phyloP scores from a whole-genome alignment of 805 yeast species.

The Barnettozyma populi region DNA sequence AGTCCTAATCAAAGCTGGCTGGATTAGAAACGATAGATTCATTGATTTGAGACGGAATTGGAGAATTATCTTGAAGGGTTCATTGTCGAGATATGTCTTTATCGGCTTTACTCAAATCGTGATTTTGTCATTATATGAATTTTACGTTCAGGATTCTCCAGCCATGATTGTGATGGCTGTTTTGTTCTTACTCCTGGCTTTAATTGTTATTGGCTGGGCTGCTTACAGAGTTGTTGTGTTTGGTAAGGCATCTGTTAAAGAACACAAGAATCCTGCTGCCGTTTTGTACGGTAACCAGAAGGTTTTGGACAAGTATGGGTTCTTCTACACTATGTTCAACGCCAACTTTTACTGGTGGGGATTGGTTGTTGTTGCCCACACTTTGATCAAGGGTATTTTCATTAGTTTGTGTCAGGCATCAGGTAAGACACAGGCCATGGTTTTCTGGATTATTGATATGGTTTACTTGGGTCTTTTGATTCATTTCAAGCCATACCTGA shows the following conservation, averaged over 20 bases:
- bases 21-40: constrained; percentile 44
- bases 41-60: constrained; percentile 50
- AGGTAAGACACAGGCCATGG: constrained; percentile 78
- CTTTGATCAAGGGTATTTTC: constrained; percentile 62
- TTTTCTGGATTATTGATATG: constrained; percentile 70
- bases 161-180: constrained; percentile 83
- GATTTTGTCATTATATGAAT: constrained; percentile 83
- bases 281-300: constrained; percentile 72
- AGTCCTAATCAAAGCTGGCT: constrained; percentile 41
- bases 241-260: constrained; percentile 55
- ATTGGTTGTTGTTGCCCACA: constrained; percentile 52
- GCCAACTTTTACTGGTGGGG: constrained; percentile 86
- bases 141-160: constrained; percentile 73
- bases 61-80: constrained; percentile 63
- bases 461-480: constrained; percentile 61
- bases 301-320: constrained; percentile 76
- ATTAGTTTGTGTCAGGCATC: constrained; percentile 74
- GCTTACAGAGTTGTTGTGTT: constrained; percentile 55
- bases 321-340: constrained; percentile 82
- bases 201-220: constrained; percentile 60
- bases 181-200: constrained; percentile 56
- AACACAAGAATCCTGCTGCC: constrained; percentile 80
- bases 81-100: constrained; percentile 69
- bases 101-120: constrained; percentile 83
- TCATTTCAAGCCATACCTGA: constrained; percentile 67